Percentiles rank a stretch among this genome's conserved stretches.
Evolutionary conservation across 495 filamentous ascomycete genomes (phyloP).

Genomic region (Articulospora tetracladia): DNA sequence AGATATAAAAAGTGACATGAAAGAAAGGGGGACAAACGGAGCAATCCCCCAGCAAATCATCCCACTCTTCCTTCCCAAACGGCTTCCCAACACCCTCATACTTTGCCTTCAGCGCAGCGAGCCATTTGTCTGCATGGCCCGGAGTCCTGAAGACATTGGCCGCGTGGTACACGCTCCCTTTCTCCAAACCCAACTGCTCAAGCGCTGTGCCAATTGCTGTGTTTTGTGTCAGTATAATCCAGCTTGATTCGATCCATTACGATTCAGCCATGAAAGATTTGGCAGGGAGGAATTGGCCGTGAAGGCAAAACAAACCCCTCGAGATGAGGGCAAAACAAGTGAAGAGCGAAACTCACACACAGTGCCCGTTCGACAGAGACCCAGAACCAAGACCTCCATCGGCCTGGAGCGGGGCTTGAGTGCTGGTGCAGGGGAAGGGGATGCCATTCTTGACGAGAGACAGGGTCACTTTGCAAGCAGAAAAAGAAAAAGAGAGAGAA

Average conservation of each 20-base stretch:
- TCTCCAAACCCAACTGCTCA: constrained; percentile 14
- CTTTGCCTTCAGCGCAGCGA: constrained; percentile 12
- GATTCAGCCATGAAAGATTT: no score
- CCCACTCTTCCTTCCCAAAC: constrained; percentile 17
- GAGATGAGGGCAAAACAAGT: neutral
- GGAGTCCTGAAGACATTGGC: constrained; percentile 8
- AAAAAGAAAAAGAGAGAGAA: no score
- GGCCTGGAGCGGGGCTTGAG: no score
- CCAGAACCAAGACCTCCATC: neutral
- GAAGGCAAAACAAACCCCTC: no score
- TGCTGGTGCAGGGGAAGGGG: no score
- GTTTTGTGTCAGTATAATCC: no score
- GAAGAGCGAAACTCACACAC: neutral
- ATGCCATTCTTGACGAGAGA: no score
- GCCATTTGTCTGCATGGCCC: constrained; percentile 17
- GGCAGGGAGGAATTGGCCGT: no score
- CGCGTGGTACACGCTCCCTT: constrained; percentile 17
- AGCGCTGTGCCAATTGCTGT: constrained; percentile 15
- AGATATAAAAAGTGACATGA: neutral
- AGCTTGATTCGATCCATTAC: no score
- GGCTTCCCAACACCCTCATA: constrained; percentile 12
- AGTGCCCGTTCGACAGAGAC: neutral
- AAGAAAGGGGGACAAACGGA: constrained; percentile 2
- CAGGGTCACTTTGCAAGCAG: no score
- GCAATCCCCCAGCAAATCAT: constrained; percentile 39